Base-by-base conservation (phyloP, 345 rosid genomes). In the Nephelium lappaceum region DNA sequence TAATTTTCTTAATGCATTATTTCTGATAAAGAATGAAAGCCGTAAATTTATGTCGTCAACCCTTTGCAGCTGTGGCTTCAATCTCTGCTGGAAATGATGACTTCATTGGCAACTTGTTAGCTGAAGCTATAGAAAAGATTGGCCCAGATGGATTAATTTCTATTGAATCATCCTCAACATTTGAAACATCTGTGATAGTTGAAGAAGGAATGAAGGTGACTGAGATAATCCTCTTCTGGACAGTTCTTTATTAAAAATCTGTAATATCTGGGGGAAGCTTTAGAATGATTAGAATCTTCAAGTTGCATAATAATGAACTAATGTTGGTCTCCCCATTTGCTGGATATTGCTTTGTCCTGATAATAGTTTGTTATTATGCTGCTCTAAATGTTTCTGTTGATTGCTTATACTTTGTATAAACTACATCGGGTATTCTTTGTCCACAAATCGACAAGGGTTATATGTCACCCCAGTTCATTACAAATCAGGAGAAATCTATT, bases 21-120 rank as follows among this genome's bases (percentile, higher is more conserved):
- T 62, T 9, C 61, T 77, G 45, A 61, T 73, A 63, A 42, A 41
- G 42, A 61, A 61, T 58, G n/a, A 10, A 41, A 67, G 49, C 57
- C 38, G 25, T 21, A 16, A 45, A 51, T 42, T 66, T 51, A 58
- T 64, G 5, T 82, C 14, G 76, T 80, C 24, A 61, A 61, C 36
- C 72, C 76, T 74, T 39, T 82, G 86, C 90, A 92, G 99, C 97
- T 3, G 93, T 95, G 83, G 99, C 99, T 18, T 85, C 96, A 47
- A 85, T 95, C 74, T 92, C 99, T 90, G 87, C 97, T 84, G 98
- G 97, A 55, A 93, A 93, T 31, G 92, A 95, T 84, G 99, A 93
- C 15, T 90, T 87, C 70, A 77, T 92, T 55, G 91, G 95, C 68
- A 83, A 84, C 81, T 79, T 95, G 82, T 84, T 93, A 79, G 93